phyloP scores from a whole-genome alignment of 192 early-diverging fungal species.

The Gaertneriomyces sp. region DNA sequence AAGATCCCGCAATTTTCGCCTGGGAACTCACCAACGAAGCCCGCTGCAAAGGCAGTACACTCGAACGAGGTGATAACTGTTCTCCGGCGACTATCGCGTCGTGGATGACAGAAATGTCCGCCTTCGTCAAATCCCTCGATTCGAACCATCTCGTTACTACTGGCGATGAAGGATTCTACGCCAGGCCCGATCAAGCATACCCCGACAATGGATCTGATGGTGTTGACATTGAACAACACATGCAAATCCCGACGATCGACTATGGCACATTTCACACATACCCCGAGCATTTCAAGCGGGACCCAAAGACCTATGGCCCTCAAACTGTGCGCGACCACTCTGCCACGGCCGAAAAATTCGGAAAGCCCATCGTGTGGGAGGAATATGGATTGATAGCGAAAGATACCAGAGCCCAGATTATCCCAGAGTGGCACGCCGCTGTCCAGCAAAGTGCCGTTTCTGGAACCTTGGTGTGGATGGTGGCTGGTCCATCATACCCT shows the following conservation, averaged over 20 bases:
- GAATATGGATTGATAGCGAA: slow-evolving; percentile 26
- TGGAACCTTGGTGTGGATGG: background rate
- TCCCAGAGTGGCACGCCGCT: background rate
- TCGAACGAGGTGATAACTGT: slow-evolving; percentile 7
- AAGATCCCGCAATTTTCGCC: slow-evolving; percentile 40
- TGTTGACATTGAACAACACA: slow-evolving; percentile 32
- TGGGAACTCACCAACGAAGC: slow-evolving; percentile 37
- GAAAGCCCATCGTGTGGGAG: slow-evolving; percentile 35
- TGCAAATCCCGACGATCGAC: slow-evolving; percentile 28
- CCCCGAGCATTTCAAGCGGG: slow-evolving; percentile 27
- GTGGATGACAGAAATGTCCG: slow-evolving; percentile 34
- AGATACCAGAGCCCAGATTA: background rate
- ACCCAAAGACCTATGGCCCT: slow-evolving; percentile 11
- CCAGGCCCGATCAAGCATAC: slow-evolving; percentile 16
- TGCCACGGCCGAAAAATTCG: slow-evolving; percentile 23
- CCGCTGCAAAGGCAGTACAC: slow-evolving; percentile 23
- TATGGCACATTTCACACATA: slow-evolving; percentile 36
- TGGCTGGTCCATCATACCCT: background rate
- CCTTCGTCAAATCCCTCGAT: slow-evolving; percentile 38
- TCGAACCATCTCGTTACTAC: slow-evolving; percentile 37
- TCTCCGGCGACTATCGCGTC: slow-evolving; percentile 25
- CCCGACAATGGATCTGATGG: slow-evolving; percentile 26
- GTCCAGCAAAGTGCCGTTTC: background rate
- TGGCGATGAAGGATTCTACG: slow-evolving; percentile 44
- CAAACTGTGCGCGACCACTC: slow-evolving; percentile 36